A percentile compares a stretch with the other conserved stretches of the same genome.
These are phyloP conservation scores for Calonectria naviculata DNA, from an alignment of 2,329 filamentous ascomycete species.

Conservation along the genomic window DNA sequence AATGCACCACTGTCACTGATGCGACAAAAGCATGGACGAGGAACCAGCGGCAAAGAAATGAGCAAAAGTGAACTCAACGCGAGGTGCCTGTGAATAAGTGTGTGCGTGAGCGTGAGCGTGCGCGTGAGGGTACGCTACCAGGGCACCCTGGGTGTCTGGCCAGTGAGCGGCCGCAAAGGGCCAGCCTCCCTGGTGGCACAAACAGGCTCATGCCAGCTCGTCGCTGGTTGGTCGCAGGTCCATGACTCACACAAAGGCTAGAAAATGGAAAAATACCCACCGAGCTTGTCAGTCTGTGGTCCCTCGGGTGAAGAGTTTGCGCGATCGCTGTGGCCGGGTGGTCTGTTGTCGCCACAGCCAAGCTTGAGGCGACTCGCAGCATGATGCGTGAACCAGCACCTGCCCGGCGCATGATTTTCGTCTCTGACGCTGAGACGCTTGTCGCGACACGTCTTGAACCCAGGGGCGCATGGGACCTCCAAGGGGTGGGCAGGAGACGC, in stretches of 20 bases:
- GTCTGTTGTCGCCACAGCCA: conserved; percentile 19
- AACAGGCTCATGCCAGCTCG: conserved; percentile 32
- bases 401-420: conserved; percentile 21
- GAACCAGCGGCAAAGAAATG: background rate
- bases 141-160: conserved; percentile 39
- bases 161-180: conserved; percentile 47
- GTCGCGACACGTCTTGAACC: conserved; percentile 28
- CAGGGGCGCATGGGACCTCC: conserved; percentile 4
- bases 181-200: conserved; percentile 40
- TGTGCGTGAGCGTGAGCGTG: conserved; percentile 10
- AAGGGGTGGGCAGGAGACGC: conserved; percentile 29
- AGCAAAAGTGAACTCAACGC: background rate
- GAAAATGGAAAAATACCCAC: conserved; percentile 36
- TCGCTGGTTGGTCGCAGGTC: conserved; percentile 37
- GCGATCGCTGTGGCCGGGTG: conserved; percentile 29
- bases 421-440: conserved; percentile 34
- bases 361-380: conserved; percentile 7
- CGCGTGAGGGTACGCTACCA: conserved; percentile 27
- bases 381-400: conserved; percentile 15
- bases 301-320: conserved; percentile 28
- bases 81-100: background rate
- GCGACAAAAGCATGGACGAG: background rate
- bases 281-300: conserved; percentile 29
- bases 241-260: conserved; percentile 41
- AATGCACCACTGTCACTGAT: background rate